A percentile compares a stretch with the other conserved stretches of the same genome.
Evolutionary conservation across 1,139 yeast species (phyloP).

Genomic region (Taphrina sp.): DNA sequence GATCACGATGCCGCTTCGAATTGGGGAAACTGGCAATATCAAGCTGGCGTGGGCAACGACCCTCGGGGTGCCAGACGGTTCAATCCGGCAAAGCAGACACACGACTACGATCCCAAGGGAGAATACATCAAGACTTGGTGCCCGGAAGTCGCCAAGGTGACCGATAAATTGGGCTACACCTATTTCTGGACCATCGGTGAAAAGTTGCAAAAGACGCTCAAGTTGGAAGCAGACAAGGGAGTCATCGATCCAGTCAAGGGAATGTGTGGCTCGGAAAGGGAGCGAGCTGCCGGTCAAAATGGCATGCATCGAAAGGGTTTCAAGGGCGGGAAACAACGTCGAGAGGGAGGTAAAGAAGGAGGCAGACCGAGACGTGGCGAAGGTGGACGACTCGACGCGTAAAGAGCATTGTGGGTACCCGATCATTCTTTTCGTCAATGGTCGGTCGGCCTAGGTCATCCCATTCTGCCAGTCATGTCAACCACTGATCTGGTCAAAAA

Average conservation of each 20-base stretch:
- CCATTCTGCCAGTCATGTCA: too few relatives aligned
- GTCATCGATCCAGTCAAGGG: constrained; percentile 26
- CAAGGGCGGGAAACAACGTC: constrained; percentile 13
- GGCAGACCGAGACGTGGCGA: constrained; percentile 21
- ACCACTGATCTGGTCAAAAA: too few relatives aligned
- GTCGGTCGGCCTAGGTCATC: too few relatives aligned
- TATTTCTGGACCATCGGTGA: constrained; percentile 25
- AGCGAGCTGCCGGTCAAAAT: constrained; percentile 12
- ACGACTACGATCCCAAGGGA: constrained; percentile 53
- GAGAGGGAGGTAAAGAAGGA: constrained; percentile 22
- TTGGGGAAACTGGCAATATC: constrained; percentile 56
- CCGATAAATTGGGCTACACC: constrained; percentile 22
- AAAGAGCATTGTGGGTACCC: too few relatives aligned
- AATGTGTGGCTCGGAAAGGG: constrained; percentile 24
- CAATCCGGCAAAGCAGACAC: constrained; percentile 55
- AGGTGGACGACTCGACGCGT: neutral
- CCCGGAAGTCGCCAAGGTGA: constrained; percentile 50
- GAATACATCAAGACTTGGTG: constrained; percentile 53
- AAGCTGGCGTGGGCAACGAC: constrained; percentile 44
- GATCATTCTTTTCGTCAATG: too few relatives aligned
- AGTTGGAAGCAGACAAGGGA: constrained; percentile 6
- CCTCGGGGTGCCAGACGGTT: constrained; percentile 58
- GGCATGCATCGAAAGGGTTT: constrained; percentile 22
- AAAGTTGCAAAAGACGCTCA: constrained; percentile 12
- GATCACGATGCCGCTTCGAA: constrained; percentile 59